These are phyloP conservation scores for Cutaneotrichosporon cyanovorans DNA, from an alignment of 1,284 basidiomycete genomes.

Conservation along the genomic window DNA sequence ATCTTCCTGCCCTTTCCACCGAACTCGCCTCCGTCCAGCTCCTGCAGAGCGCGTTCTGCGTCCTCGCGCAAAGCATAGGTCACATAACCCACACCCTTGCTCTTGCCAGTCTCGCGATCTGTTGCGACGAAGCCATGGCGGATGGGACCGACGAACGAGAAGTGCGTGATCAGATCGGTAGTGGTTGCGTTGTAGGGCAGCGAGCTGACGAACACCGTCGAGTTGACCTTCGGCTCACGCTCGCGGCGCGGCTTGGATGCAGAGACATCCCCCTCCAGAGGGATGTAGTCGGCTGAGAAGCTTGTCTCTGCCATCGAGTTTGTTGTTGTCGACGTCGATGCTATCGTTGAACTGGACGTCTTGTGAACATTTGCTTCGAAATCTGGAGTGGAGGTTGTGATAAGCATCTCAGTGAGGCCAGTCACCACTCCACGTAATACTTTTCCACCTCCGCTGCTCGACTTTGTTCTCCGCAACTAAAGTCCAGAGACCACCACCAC, in stretches of 20 bases:
- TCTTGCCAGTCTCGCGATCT: slow-evolving; percentile 59
- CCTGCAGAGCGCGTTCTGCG: slow-evolving; percentile 65
- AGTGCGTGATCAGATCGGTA: slow-evolving; percentile 80
- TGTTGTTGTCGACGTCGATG: background rate
- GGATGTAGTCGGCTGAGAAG: slow-evolving; percentile 27
- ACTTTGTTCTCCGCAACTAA: no score
- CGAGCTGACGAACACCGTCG: slow-evolving; percentile 47
- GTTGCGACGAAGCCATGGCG: slow-evolving; percentile 89
- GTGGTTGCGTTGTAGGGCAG: slow-evolving; percentile 84
- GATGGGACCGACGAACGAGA: slow-evolving; percentile 92
- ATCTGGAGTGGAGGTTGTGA: slow-evolving; percentile 11
- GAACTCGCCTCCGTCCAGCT: slow-evolving; percentile 52
- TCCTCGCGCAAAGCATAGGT: slow-evolving; percentile 86
- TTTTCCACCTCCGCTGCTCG: no score
- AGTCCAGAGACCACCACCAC: no score
- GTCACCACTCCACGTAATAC: no score
- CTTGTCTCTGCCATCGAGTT: slow-evolving; percentile 20
- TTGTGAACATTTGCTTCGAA: slow-evolving; percentile 11
- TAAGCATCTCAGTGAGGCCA: no score
- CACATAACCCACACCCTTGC: slow-evolving; percentile 97
- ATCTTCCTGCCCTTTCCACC: slow-evolving; percentile 57
- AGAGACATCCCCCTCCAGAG: slow-evolving; percentile 18
- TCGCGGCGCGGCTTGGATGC: background rate
- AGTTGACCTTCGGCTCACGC: slow-evolving; percentile 1
- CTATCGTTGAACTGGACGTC: background rate